A percentile compares a stretch with the other conserved stretches of the same genome.
Conservation (phyloP, 2,329 filamentous ascomycete species). For the Metarhizium robertsii region DNA sequence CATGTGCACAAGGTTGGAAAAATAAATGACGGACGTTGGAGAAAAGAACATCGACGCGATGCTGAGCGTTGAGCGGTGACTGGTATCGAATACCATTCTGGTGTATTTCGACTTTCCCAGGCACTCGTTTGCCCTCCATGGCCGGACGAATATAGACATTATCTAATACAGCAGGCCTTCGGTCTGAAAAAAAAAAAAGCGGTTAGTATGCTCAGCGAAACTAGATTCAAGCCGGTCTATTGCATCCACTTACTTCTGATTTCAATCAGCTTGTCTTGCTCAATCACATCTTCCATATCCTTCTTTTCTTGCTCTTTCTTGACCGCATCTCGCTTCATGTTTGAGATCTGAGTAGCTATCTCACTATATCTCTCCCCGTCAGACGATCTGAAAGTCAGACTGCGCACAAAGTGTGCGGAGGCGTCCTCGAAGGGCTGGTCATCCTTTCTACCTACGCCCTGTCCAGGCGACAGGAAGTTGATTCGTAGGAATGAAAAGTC, state of each 20-base stretch:
- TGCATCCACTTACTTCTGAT: conserved; percentile 62
- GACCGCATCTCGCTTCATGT: conserved; percentile 86
- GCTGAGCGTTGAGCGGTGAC: conserved; percentile 68
- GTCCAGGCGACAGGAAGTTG: conserved; percentile 94
- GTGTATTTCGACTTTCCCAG: conserved; percentile 93
- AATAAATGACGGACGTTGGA: conserved; percentile 98
- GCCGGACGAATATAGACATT: conserved; percentile 94
- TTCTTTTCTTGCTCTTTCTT: conserved; percentile 98
- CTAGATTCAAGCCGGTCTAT: neutral
- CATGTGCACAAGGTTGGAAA: conserved; percentile 94
- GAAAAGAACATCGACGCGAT: conserved; percentile 88
- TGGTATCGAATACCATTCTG: conserved; percentile 97
- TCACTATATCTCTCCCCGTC: conserved; percentile 83
- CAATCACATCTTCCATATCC: conserved; percentile 97
- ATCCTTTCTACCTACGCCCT: conserved; percentile 94
- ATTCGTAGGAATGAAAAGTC: conserved; percentile 91
- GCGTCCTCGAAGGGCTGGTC: conserved; percentile 97
- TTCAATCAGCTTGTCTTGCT: conserved; percentile 94
- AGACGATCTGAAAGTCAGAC: conserved; percentile 86
- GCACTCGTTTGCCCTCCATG: conserved; percentile 92
- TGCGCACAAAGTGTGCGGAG: conserved; percentile 89
- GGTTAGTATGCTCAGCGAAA: conserved; percentile 26
- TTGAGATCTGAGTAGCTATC: conserved; percentile 86
- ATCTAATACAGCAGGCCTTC: conserved; percentile 79
- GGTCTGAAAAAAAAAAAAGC: conserved; percentile 44